phyloP scores from a whole-genome alignment of 2,329 filamentous ascomycete species.

The Zalaria obscura region DNA sequence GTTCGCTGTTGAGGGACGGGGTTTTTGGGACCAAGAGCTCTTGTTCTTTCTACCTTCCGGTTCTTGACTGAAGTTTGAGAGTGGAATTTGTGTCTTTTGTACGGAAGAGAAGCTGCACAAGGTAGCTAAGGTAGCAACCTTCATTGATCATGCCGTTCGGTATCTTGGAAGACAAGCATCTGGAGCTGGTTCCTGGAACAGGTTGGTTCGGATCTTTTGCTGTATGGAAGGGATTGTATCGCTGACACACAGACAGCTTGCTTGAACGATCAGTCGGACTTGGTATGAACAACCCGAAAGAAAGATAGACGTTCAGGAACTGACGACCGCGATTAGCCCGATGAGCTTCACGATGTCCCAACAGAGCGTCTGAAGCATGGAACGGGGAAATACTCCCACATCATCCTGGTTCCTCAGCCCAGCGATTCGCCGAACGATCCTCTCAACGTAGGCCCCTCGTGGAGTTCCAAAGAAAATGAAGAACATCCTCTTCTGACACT shows the following conservation, averaged over 20 bases:
- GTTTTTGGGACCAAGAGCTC: too few species aligned
- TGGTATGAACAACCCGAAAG: conserved; percentile 10
- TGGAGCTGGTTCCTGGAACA: conserved; percentile 35
- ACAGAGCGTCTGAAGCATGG: conserved; percentile 20
- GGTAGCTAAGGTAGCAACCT: too few species aligned
- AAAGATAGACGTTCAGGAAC: not conserved
- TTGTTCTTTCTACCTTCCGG: too few species aligned
- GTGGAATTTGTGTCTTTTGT: too few species aligned
- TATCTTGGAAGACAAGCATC: conserved; percentile 30
- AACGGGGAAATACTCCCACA: conserved; percentile 14
- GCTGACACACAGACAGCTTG: conserved; percentile 20
- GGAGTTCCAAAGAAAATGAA: not conserved
- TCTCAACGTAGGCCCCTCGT: conserved; percentile 24
- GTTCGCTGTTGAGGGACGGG: too few species aligned
- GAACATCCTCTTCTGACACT: not conserved
- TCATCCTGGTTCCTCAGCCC: conserved; percentile 28
- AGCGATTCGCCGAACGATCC: conserved; percentile 36
- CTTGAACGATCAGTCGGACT: conserved; percentile 31
- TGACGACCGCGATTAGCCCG: conserved; percentile 12
- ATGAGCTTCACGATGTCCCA: conserved; percentile 30
- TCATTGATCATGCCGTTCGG: conserved; percentile 30
- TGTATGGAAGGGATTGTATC: too few species aligned
- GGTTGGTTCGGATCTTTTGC: conserved; percentile 16
- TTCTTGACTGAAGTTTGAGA: too few species aligned
- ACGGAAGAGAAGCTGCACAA: too few species aligned